Evolutionary conservation across 2,329 filamentous ascomycete species (phyloP).

Genomic region (Fonsecaea erecta): DNA sequence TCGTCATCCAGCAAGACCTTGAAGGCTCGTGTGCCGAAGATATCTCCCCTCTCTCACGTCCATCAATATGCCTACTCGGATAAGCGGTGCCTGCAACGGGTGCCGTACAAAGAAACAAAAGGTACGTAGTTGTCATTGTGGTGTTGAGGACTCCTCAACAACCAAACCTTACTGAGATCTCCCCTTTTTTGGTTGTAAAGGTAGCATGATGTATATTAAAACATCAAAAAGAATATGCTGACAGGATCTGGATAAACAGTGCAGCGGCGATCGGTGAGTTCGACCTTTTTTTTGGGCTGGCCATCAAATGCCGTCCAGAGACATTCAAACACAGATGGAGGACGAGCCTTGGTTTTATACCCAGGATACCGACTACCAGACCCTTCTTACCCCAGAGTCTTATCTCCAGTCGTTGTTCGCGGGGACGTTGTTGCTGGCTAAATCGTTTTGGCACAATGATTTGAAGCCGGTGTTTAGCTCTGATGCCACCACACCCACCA

Average conservation of each 20-base stretch:
- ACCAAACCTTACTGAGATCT: too few species aligned
- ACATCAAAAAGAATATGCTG: constrained; percentile 6
- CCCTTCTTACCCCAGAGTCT: constrained; percentile 17
- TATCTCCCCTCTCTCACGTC: background rate
- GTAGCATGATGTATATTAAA: background rate
- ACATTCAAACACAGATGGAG: background rate
- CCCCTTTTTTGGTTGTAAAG: background rate
- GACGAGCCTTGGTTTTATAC: constrained; percentile 20
- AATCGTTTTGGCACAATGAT: constrained; percentile 22
- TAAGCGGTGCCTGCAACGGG: constrained; percentile 49
- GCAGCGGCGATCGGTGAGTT: constrained; percentile 47
- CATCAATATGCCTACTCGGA: constrained; percentile 43
- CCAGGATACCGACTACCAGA: background rate
- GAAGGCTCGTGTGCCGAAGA: background rate
- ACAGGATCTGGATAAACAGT: constrained; percentile 39
- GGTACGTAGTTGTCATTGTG: constrained; percentile 36
- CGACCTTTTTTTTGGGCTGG: background rate
- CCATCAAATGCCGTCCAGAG: background rate
- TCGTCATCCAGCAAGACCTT: background rate
- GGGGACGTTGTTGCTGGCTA: constrained; percentile 2
- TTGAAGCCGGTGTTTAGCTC: constrained; percentile 11
- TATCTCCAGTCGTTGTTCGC: constrained; percentile 16
- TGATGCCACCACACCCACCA: constrained; percentile 11
- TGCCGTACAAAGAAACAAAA: constrained; percentile 52
- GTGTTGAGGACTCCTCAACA: background rate